Percentiles rank a stretch among this genome's conserved stretches.
phyloP scores from a whole-genome alignment of 2,329 filamentous ascomycete species.

The Acephala macrosclerotiorum region DNA sequence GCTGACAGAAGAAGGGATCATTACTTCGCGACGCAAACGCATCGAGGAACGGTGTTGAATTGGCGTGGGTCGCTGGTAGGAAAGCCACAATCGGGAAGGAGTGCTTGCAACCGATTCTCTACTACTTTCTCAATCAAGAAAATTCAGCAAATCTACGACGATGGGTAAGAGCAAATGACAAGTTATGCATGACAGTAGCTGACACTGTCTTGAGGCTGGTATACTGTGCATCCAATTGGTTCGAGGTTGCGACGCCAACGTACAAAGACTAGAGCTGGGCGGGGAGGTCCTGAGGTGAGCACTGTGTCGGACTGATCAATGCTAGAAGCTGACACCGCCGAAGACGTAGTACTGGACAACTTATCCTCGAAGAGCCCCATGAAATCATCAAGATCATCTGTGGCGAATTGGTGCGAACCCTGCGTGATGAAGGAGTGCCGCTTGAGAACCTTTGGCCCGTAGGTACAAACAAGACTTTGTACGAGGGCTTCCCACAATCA shows the following conservation, averaged over 20 bases:
- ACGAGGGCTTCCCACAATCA: constrained; percentile 34
- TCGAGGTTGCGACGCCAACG: constrained; percentile 28
- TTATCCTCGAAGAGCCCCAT: constrained; percentile 36
- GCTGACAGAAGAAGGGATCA: constrained; percentile 28
- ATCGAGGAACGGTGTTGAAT: background rate
- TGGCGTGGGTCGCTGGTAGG: constrained; percentile 10
- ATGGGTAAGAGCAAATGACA: constrained; percentile 35
- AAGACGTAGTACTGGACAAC: constrained; percentile 26
- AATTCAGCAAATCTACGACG: constrained; percentile 30
- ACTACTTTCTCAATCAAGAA: constrained; percentile 31
- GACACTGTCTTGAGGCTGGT: constrained; percentile 30
- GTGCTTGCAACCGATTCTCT: constrained; percentile 30
- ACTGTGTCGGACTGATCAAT: no score
- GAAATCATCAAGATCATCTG: constrained; percentile 39
- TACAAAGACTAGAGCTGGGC: constrained; percentile 26
- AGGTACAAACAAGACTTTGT: constrained; percentile 19
- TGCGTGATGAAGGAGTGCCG: constrained; percentile 24
- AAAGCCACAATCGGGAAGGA: constrained; percentile 34
- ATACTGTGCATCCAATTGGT: constrained; percentile 40
- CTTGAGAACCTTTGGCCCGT: constrained; percentile 35
- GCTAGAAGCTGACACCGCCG: background rate
- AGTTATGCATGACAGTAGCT: background rate
- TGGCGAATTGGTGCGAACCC: constrained; percentile 33
- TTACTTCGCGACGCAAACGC: constrained; percentile 24
- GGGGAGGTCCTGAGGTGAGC: constrained; percentile 36